A percentile compares a stretch with the other conserved stretches of the same genome.
Conservation (phyloP, 2,329 filamentous ascomycete genomes). For the Amylocarpus encephaloides region DNA sequence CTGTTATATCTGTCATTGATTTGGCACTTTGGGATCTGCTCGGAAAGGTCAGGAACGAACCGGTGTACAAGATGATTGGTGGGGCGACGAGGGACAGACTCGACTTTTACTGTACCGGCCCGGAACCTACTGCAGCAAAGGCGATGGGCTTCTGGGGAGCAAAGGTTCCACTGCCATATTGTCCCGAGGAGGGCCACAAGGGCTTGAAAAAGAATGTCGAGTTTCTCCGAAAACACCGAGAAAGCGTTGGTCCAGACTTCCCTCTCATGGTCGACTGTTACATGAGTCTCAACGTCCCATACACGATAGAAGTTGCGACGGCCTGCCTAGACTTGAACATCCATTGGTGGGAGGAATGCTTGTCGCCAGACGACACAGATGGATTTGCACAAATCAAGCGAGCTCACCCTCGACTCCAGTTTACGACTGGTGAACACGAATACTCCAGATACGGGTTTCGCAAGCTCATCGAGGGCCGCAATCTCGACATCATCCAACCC, state of each 20-base stretch:
- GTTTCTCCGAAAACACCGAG: conserved; percentile 78
- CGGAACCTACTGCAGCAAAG: conserved; percentile 73
- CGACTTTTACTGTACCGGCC: conserved; percentile 92
- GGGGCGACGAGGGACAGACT: conserved; percentile 79
- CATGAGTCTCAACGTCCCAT: conserved; percentile 89
- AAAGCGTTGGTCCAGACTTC: conserved; percentile 81
- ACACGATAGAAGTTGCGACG: conserved; percentile 87
- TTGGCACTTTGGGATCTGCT: conserved; percentile 88
- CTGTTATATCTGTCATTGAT: conserved; percentile 91
- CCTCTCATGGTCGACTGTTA: conserved; percentile 95
- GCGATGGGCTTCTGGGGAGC: conserved; percentile 84
- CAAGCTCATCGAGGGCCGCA: conserved; percentile 84
- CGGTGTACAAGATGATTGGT: conserved; percentile 90
- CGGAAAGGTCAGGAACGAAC: conserved; percentile 85
- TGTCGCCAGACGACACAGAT: conserved; percentile 86
- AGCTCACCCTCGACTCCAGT: conserved; percentile 83
- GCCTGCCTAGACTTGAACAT: conserved; percentile 78
- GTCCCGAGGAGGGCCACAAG: conserved; percentile 76
- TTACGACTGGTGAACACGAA: conserved; percentile 94
- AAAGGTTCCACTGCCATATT: conserved; percentile 86
- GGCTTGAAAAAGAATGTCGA: conserved; percentile 86
- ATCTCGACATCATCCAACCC: conserved; percentile 89
- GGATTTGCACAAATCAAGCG: conserved; percentile 86
- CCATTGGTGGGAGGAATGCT: conserved; percentile 96
- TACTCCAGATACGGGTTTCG: conserved; percentile 93